phyloP scores from a whole-genome alignment of 106 monocot genomes.

The Acanthochlamys bracteata region DNA sequence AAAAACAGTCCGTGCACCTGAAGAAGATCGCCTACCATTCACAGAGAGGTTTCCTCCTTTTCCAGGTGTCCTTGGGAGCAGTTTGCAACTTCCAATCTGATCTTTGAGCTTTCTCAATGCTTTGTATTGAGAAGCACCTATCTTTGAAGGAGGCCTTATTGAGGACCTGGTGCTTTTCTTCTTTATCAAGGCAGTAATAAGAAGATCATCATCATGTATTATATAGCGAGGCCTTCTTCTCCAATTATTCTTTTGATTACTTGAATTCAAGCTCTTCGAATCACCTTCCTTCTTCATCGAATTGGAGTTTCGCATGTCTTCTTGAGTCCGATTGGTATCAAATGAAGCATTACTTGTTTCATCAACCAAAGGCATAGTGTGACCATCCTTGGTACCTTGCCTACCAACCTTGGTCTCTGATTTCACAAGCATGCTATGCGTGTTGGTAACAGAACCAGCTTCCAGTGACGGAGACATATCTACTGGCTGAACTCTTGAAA shows the following conservation, averaged over 20 bases:
- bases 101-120: constrained; percentile 28
- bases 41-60: constrained; percentile 31
- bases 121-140: constrained; percentile 19
- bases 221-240: constrained; percentile 34
- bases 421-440: constrained; percentile 15
- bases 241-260: constrained; percentile 21
- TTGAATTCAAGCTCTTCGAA: constrained; percentile 3
- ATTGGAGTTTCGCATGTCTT: constrained; percentile 1
- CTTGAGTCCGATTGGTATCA: constrained; percentile 4
- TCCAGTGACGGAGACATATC: constrained; percentile 2
- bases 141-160: constrained; percentile 19
- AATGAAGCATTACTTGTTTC: constrained; percentile 8
- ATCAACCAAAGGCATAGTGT: constrained; percentile 3
- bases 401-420: constrained; percentile 18
- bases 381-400: constrained; percentile 2
- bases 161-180: constrained; percentile 40
- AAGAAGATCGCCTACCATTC: constrained; percentile 27
- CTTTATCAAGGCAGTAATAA: constrained; percentile 68
- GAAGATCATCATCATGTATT: constrained; percentile 79
- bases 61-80: constrained; percentile 36
- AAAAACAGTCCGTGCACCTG: constrained; percentile 55
- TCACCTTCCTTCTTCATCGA: not conserved
- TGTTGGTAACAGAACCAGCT: constrained; percentile 11
- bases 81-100: constrained; percentile 24
- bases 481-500: constrained; percentile 2